These are phyloP conservation scores for Cutaneotrichosporon cavernicola DNA, from an alignment of 1,284 basidiomycete species.

Conservation along the genomic window DNA sequence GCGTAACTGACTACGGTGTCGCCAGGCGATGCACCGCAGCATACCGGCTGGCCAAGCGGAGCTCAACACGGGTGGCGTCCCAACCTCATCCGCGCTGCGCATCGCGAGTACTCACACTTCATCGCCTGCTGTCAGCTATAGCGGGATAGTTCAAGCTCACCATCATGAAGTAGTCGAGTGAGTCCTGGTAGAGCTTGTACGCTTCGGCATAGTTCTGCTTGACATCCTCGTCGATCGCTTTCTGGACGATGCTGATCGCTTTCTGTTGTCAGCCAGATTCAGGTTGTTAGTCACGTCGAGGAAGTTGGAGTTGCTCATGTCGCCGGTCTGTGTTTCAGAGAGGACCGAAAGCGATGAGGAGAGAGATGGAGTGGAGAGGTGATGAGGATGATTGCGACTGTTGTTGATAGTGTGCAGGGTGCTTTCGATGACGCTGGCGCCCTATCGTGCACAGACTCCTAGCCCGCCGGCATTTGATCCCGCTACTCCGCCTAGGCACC, in stretches of 20 bases:
- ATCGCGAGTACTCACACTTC: conserved; percentile 62
- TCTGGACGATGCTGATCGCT: conserved; percentile 91
- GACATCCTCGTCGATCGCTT: conserved; percentile 91
- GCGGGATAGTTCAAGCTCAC: conserved; percentile 44
- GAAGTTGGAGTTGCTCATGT: conserved; percentile 57
- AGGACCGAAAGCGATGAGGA: neutral
- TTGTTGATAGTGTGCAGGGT: conserved; percentile 1
- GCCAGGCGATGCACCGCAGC: neutral
- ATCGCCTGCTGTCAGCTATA: conserved; percentile 44
- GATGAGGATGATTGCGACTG: neutral
- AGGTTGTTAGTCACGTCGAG: conserved; percentile 53
- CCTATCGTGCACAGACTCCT: neutral
- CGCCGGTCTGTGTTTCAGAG: neutral
- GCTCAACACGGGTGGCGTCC: neutral
- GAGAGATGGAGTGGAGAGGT: neutral
- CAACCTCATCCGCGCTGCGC: neutral
- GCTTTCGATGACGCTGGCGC: conserved; percentile 4
- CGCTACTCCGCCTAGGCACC: neutral
- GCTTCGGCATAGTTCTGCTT: conserved; percentile 92
- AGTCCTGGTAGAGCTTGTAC: conserved; percentile 91
- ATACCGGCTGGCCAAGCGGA: neutral
- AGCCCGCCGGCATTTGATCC: conserved; percentile 10
- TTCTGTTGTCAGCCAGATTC: conserved; percentile 59
- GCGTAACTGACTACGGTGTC: no score
- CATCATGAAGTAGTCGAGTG: conserved; percentile 98